Base-by-base conservation (phyloP, 1,284 basidiomycete genomes). In the Phaffia rhodozyma region DNA sequence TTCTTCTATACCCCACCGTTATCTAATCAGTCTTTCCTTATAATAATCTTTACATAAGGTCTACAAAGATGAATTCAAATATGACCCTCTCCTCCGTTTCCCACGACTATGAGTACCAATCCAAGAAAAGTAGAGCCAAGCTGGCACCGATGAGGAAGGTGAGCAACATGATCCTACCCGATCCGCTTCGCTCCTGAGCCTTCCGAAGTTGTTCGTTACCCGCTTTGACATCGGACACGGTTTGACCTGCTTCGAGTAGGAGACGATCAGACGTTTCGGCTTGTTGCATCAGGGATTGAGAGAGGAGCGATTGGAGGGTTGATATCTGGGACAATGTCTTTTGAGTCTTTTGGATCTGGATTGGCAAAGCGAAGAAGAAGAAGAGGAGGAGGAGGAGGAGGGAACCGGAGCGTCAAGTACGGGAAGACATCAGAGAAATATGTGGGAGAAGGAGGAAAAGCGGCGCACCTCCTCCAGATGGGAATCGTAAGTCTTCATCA, bases 191-290 rank as follows among this genome's bases (percentile, higher is more conserved):
- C 71, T 80, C 74, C 64, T 77, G 79, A 5, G 81, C 80, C 70
- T 77, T 75, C 60, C 76, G 75, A 52, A 82, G 71, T 73, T 83
- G 80, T 63, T 75, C 71, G 69, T 82, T 82, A 25, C 80, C 81
- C 58, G 76, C 74, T 21, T 74, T 74, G 47, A 82, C 76, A 68
- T 79, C 76, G 3, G 74, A 77, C 1, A 78, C 77, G 52, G 78
- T 79, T 2, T 74, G 77, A 13, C 80, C 75, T 5, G 80, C 79
- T 66, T 82, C 80, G 55, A 80, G 78, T 69, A 79, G 76, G 61
- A 82, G 71, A 63, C 75, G 71, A 63, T 79, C 78, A 34, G 79
- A 79, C 53, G 79, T 71, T 71, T 82, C 81, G 58, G 75, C 76
- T 72, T 82, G 81, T 69, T 78, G 74, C 38, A 75, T 75, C 23